Conservation (phyloP, 2,329 filamentous ascomycete species). For the Ilyonectria mors-panacis region DNA sequence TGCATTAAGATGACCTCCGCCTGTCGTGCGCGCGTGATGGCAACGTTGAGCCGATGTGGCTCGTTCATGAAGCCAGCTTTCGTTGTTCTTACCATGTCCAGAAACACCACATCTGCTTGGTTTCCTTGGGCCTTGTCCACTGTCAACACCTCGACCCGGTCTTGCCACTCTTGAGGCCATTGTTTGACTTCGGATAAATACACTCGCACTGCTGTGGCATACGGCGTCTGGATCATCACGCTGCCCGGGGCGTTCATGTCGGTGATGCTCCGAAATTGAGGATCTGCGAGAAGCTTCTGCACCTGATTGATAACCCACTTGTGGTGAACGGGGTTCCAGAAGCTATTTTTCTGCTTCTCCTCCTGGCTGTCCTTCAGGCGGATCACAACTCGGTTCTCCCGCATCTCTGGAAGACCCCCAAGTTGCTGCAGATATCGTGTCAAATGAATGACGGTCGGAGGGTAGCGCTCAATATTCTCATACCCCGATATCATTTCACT, state of each 20-base stretch:
- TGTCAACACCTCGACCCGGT: slow-evolving; percentile 58
- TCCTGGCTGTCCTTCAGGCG: slow-evolving; percentile 49
- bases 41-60: slow-evolving; percentile 61
- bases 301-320: slow-evolving; percentile 55
- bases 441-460: slow-evolving; percentile 47
- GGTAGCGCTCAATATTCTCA: slow-evolving; percentile 41
- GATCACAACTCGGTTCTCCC: slow-evolving; percentile 57
- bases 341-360: slow-evolving; percentile 51
- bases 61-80: slow-evolving; percentile 60
- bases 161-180: slow-evolving; percentile 47
- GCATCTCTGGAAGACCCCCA: slow-evolving; percentile 34
- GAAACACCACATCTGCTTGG: slow-evolving; percentile 63
- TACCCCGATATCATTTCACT: slow-evolving; percentile 56
- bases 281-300: slow-evolving; percentile 50
- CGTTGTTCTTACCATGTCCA: slow-evolving; percentile 62
- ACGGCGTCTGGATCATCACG: slow-evolving; percentile 62
- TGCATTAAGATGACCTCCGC: slow-evolving; percentile 64
- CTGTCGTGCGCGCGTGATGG: slow-evolving; percentile 60
- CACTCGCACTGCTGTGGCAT: slow-evolving; percentile 55
- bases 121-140: slow-evolving; percentile 63
- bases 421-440: slow-evolving; percentile 50
- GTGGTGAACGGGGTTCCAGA: slow-evolving; percentile 58
- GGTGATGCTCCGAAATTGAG: slow-evolving; percentile 51
- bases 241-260: slow-evolving; percentile 48
- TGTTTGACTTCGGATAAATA: slow-evolving; percentile 52